Conservation (phyloP, 768 basidiomycete genomes). For the Gymnopilus dilepis region DNA sequence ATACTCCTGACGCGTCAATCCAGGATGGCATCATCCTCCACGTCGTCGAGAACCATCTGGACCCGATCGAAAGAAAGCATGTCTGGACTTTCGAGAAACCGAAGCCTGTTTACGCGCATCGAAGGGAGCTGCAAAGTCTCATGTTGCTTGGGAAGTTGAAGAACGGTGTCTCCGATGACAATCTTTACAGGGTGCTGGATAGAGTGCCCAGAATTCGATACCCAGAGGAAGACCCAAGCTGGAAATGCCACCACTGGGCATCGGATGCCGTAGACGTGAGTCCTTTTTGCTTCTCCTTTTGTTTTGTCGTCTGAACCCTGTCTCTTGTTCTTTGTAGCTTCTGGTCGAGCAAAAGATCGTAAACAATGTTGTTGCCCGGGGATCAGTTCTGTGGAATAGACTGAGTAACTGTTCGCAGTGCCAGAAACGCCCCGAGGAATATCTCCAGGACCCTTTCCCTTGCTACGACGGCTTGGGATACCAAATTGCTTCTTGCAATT, state of each 20-base stretch:
- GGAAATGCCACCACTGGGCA: conserved; percentile 1
- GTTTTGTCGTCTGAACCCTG: no score
- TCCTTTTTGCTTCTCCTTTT: no score
- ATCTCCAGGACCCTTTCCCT: no score
- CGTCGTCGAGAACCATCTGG: neutral
- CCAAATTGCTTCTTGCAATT: no score
- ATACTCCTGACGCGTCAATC: neutral
- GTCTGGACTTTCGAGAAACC: neutral
- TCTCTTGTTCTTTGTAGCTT: no score
- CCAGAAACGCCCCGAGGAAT: no score
- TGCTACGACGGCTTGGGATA: no score
- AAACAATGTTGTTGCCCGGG: no score
- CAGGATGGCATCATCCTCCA: neutral
- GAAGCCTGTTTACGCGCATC: neutral
- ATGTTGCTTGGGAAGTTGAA: neutral
- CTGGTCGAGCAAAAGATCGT: no score
- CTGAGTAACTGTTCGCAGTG: no score
- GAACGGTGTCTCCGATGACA: neutral
- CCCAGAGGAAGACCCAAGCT: neutral
- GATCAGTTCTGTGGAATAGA: no score
- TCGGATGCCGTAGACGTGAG: no score
- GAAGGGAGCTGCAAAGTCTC: neutral
- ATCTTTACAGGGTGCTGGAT: neutral
- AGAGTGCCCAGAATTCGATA: neutral
- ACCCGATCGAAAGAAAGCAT: neutral